phyloP scores from a whole-genome alignment of 768 basidiomycete species.

The Boletus rubroflammeus region DNA sequence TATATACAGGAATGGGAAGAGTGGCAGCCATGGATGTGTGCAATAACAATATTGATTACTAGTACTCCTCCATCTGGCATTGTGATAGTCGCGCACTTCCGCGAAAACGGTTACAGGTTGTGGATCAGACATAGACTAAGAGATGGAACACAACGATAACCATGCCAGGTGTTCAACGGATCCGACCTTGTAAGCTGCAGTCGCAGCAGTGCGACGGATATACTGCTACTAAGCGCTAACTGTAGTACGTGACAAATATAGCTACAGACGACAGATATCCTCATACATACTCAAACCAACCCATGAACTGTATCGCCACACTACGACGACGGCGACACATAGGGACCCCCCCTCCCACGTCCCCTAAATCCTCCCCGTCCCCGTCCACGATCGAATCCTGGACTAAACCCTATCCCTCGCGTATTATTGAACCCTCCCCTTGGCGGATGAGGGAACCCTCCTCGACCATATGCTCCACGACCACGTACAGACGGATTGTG shows the following conservation, averaged over 20 bases:
- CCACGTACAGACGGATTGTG: conserved; percentile 21
- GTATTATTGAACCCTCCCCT: conserved; percentile 21
- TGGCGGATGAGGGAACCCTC: conserved; percentile 21
- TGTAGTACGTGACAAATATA: background rate
- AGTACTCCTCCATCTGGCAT: too few relatives aligned
- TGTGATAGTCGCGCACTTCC: too few relatives aligned
- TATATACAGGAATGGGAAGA: conserved; percentile 59
- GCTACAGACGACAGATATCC: conserved; percentile 2
- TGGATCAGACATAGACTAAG: too few relatives aligned
- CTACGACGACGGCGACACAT: conserved; percentile 6
- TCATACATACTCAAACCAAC: background rate
- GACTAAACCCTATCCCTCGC: conserved; percentile 34
- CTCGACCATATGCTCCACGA: conserved; percentile 29
- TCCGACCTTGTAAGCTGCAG: too few relatives aligned
- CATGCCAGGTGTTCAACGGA: too few relatives aligned
- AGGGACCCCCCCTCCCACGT: conserved; percentile 27
- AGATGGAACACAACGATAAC: too few relatives aligned
- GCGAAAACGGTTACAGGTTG: too few relatives aligned
- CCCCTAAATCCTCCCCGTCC: conserved; percentile 33
- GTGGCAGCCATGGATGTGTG: conserved; percentile 46
- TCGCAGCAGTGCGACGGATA: background rate
- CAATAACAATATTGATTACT: too few relatives aligned
- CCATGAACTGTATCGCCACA: background rate
- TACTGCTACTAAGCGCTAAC: background rate
- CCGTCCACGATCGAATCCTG: conserved; percentile 31